A percentile compares a stretch with the other conserved stretches of the same genome.
These are phyloP conservation scores for Quercus rubra DNA, from an alignment of 306 rosid species.

Conservation along the genomic window DNA sequence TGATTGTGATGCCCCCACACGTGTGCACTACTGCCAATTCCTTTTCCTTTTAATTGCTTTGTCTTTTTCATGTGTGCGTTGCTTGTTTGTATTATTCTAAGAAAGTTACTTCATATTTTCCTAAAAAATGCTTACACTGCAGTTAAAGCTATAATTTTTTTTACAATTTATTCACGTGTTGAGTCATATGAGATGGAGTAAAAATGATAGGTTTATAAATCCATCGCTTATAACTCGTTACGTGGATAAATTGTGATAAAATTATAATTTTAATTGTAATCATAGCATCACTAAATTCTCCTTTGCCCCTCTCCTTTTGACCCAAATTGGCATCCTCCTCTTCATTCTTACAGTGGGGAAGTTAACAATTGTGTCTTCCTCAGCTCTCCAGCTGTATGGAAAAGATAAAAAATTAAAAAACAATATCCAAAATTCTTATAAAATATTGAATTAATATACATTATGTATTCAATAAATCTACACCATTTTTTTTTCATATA, in stretches of 20 bases:
- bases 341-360: slow-evolving; percentile 51
- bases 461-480: too few relatives aligned
- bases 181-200: too few relatives aligned
- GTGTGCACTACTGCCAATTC: slow-evolving; percentile 8
- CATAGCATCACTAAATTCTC: not conserved
- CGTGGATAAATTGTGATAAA: too few relatives aligned
- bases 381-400: slow-evolving; percentile 37
- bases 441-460: too few relatives aligned
- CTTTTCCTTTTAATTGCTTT: not conserved
- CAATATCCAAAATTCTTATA: not conserved
- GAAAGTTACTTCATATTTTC: not conserved
- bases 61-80: slow-evolving; percentile 4
- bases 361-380: slow-evolving; percentile 39
- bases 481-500: too few relatives aligned
- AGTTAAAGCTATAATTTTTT: too few relatives aligned
- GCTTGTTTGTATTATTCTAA: not conserved
- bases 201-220: too few relatives aligned
- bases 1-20: slow-evolving; percentile 9
- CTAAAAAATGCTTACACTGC: too few relatives aligned
- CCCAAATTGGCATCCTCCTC: slow-evolving; percentile 41
- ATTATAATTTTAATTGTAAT: too few relatives aligned
- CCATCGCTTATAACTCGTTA: too few relatives aligned
- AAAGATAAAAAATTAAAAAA: not conserved
- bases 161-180: too few relatives aligned
- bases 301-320: slow-evolving; percentile 18